Evolutionary conservation across 148 eudicot species (phyloP).

Genomic region (Silene conica): DNA sequence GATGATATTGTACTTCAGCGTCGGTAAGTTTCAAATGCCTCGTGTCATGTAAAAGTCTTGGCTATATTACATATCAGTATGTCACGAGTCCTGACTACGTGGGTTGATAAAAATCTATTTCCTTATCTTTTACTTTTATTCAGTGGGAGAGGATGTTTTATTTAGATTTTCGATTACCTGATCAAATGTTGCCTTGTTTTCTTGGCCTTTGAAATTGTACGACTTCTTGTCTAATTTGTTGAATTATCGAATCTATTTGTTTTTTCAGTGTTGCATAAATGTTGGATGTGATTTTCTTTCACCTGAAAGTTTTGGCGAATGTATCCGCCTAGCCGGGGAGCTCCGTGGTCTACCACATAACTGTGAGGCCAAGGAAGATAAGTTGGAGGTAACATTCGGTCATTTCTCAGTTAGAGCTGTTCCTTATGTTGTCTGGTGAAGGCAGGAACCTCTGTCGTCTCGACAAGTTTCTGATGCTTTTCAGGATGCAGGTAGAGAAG

Average conservation of each 20-base stretch:
- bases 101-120: neutral
- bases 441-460: neutral
- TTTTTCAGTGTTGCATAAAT: constrained; percentile 31
- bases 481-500: constrained; percentile 10
- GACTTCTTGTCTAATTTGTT: neutral
- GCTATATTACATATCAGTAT: neutral
- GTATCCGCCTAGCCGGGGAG: constrained; percentile 29
- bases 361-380: constrained; percentile 27
- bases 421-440: neutral
- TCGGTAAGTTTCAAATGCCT: neutral
- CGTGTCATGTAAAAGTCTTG: neutral
- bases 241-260: constrained; percentile 1
- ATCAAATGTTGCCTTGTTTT: neutral
- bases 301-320: constrained; percentile 27
- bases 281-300: constrained; percentile 28
- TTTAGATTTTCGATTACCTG: too few relatives aligned
- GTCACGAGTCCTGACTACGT: too few relatives aligned
- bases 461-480: neutral
- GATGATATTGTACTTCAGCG: neutral
- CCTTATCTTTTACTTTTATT: neutral
- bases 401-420: neutral
- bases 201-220: neutral
- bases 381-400: constrained; percentile 21
- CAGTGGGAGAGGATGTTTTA: too few relatives aligned
- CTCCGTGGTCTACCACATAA: constrained; percentile 21